These are phyloP conservation scores for Dicorynia guianensis DNA, from an alignment of 306 rosid genomes.

Conservation along the genomic window DNA sequence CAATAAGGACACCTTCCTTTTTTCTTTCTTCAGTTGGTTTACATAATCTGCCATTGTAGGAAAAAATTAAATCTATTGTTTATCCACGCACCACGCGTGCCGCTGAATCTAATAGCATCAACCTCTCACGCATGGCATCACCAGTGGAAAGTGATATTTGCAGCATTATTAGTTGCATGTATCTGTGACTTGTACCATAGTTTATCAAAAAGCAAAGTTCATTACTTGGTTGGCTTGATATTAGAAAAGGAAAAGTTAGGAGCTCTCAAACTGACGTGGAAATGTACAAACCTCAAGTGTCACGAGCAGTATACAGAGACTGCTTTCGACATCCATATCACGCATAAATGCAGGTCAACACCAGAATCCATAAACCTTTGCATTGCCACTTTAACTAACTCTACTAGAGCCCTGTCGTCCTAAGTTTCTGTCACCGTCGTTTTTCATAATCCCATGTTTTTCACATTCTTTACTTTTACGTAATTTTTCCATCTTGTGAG, in stretches of 20 bases:
- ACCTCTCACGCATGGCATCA: background rate
- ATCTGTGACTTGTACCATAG: background rate
- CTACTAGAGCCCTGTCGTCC: background rate
- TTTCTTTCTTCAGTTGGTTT: constrained; percentile 18
- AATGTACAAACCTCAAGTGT: background rate
- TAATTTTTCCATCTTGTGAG: background rate
- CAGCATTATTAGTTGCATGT: constrained; percentile 26
- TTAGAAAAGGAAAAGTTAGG: constrained; percentile 1
- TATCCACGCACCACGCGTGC: constrained; percentile 30
- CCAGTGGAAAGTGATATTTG: constrained; percentile 26
- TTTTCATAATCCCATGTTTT: background rate
- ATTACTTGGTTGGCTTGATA: background rate
- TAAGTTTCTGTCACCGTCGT: background rate
- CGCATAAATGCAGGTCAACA: background rate
- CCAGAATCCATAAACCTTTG: background rate
- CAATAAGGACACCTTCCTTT: constrained; percentile 4
- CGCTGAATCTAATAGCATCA: constrained; percentile 4
- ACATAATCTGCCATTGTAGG: constrained; percentile 42
- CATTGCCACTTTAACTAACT: background rate
- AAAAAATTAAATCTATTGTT: constrained; percentile 24
- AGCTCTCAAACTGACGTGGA: background rate
- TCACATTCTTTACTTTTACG: background rate
- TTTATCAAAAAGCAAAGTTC: background rate
- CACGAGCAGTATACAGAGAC: background rate
- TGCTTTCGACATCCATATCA: background rate